Conservation (phyloP, 106 monocot species). For the Agapanthus africanus region DNA sequence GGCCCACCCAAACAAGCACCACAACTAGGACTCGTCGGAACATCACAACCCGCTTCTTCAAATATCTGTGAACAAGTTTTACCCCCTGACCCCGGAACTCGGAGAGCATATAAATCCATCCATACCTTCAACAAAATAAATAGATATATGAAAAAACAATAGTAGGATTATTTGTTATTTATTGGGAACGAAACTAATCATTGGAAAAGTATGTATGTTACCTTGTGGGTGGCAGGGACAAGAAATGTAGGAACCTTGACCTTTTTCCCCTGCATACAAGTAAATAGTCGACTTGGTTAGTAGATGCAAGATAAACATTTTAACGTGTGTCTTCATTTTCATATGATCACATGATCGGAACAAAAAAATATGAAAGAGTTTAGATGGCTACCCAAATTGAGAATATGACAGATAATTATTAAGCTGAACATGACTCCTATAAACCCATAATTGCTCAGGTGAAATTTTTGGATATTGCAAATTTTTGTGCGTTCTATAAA, state of each 20-base stretch:
- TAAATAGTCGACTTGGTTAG: not conserved
- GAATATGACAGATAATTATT: too few relatives aligned
- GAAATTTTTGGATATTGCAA: too few relatives aligned
- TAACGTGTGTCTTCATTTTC: not conserved
- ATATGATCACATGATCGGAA: not conserved
- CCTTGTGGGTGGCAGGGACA: conserved; percentile 89
- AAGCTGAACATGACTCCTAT: too few relatives aligned
- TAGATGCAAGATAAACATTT: not conserved
- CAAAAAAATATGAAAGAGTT: too few relatives aligned
- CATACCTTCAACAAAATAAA: conserved; percentile 67
- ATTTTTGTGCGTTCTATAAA: too few relatives aligned
- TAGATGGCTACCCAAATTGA: too few relatives aligned
- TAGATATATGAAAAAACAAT: not conserved
- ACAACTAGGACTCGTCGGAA: conserved; percentile 71
- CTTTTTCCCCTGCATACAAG: conserved; percentile 49
- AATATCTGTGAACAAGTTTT: conserved; percentile 95
- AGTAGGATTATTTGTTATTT: not conserved
- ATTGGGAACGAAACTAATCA: not conserved
- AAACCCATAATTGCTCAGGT: too few relatives aligned
- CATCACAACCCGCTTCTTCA: conserved; percentile 84
- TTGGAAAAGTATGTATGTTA: conserved; percentile 4
- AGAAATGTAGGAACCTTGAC: conserved; percentile 82
- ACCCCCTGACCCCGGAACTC: conserved; percentile 79
- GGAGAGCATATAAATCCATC: conserved; percentile 75
- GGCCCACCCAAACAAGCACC: conserved; percentile 90